Evolutionary conservation across 192 early-diverging fungal genomes (phyloP).

Genomic region (Coemansia sp.): DNA sequence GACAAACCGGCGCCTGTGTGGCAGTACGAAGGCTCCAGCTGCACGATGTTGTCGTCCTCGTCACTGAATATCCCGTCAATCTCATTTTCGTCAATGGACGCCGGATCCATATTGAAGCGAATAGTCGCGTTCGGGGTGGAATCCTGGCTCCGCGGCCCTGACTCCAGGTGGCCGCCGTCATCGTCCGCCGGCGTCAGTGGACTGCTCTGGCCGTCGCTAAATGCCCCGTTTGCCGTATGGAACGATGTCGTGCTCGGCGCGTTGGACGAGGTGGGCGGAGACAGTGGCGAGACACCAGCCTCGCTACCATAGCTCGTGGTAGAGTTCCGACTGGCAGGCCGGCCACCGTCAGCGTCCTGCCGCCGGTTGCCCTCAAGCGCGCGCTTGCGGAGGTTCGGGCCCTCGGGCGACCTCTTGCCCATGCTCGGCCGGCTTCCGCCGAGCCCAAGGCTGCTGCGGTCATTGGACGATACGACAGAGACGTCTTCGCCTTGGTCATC

Average conservation of each 20-base stretch:
- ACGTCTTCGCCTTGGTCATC: slow-evolving; percentile 16
- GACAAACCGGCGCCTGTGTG: slow-evolving; percentile 34
- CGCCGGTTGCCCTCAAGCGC: slow-evolving; percentile 13
- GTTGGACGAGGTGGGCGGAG: slow-evolving; percentile 13
- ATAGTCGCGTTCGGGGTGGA: slow-evolving; percentile 15
- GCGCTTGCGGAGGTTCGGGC: slow-evolving; percentile 21
- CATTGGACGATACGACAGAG: slow-evolving; percentile 31
- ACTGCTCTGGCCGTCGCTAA: slow-evolving; percentile 12
- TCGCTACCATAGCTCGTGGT: slow-evolving; percentile 14
- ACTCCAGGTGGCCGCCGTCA: neutral
- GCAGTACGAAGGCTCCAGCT: slow-evolving; percentile 41
- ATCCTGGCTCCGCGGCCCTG: no score
- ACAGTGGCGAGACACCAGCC: slow-evolving; percentile 3
- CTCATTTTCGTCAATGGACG: slow-evolving; percentile 15
- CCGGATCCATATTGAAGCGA: slow-evolving; percentile 35
- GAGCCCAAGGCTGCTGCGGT: slow-evolving; percentile 38
- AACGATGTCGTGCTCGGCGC: slow-evolving; percentile 26
- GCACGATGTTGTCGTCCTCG: slow-evolving; percentile 31
- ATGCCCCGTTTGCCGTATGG: slow-evolving; percentile 25
- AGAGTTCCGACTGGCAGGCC: slow-evolving; percentile 10
- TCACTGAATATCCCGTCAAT: slow-evolving; percentile 49
- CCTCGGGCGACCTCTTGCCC: slow-evolving; percentile 13
- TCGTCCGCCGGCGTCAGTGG: neutral
- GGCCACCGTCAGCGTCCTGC: neutral
- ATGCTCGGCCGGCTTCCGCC: slow-evolving; percentile 10